A percentile compares a stretch with the other conserved stretches of the same genome.
Evolutionary conservation across 192 early-diverging fungal species (phyloP).

Genomic region (Podochytrium sp.): DNA sequence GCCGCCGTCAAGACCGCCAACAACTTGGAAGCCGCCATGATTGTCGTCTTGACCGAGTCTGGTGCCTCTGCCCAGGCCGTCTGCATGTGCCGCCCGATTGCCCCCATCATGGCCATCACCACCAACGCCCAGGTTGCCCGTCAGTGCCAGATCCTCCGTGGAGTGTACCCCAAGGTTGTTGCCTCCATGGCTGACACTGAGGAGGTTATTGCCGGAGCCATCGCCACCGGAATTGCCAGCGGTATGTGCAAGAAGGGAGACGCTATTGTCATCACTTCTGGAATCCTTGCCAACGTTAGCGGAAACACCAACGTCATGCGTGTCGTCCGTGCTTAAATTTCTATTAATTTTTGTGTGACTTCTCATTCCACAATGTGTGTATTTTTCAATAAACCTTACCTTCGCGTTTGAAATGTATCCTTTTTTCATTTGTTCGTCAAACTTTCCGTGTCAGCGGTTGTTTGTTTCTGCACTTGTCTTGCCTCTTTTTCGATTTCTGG

Average conservation of each 20-base stretch:
- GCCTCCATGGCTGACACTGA: conserved; percentile 53
- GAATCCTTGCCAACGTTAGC: conserved; percentile 39
- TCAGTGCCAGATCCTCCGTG: conserved; percentile 54
- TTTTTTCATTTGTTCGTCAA: too few species aligned
- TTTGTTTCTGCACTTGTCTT: too few species aligned
- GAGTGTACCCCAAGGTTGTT: conserved; percentile 59
- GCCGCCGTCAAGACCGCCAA: conserved; percentile 69
- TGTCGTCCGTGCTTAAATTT: too few species aligned
- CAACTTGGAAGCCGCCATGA: conserved; percentile 56
- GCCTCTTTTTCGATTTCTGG: too few species aligned
- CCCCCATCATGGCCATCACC: conserved; percentile 92
- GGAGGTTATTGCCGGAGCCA: conserved; percentile 56
- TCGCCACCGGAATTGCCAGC: conserved; percentile 58
- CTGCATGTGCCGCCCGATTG: conserved; percentile 90
- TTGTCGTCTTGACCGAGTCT: conserved; percentile 83
- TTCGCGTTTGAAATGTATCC: too few species aligned
- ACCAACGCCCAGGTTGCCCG: conserved; percentile 52
- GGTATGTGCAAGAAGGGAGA: conserved; percentile 56
- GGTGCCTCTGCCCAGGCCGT: conserved; percentile 87
- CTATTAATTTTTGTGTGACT: too few species aligned
- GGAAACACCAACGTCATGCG: conserved; percentile 57
- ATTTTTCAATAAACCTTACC: too few species aligned
- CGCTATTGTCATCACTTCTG: conserved; percentile 55
- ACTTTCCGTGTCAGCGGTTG: too few species aligned
- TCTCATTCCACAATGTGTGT: too few species aligned